Percentiles rank a stretch among this genome's conserved stretches.
Conservation (phyloP, 1,139 yeast species). For the Debaryomyces sp. region DNA sequence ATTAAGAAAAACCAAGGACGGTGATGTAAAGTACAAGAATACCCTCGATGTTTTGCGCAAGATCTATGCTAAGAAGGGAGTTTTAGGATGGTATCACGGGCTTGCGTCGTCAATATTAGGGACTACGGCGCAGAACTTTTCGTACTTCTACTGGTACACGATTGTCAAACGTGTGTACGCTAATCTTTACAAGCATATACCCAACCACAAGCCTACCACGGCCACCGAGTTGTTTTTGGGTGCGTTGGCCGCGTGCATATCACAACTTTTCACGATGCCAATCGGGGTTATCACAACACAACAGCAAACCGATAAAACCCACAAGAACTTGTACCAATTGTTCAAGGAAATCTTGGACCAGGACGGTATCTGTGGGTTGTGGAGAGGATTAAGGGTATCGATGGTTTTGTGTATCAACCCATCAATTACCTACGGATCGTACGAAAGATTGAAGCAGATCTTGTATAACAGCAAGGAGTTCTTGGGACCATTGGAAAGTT, state of each 20-base stretch:
- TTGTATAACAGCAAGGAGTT: slow-evolving; percentile 49
- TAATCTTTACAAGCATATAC: slow-evolving; percentile 39
- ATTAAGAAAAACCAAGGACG: slow-evolving; percentile 20
- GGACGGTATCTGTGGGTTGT: slow-evolving; percentile 72
- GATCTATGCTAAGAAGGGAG: slow-evolving; percentile 61
- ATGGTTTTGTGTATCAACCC: slow-evolving; percentile 81
- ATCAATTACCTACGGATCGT: slow-evolving; percentile 84
- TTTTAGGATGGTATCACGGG: slow-evolving; percentile 78
- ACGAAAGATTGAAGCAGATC: slow-evolving; percentile 65
- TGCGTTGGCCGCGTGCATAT: slow-evolving; percentile 82
- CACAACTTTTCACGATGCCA: slow-evolving; percentile 83
- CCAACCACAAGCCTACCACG: slow-evolving; percentile 53
- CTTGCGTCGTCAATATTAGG: slow-evolving; percentile 70
- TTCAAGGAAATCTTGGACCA: slow-evolving; percentile 61
- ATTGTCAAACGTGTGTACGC: slow-evolving; percentile 64
- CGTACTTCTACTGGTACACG: slow-evolving; percentile 88
- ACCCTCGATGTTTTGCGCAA: slow-evolving; percentile 64
- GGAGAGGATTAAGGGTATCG: slow-evolving; percentile 86
- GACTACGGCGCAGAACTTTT: slow-evolving; percentile 78
- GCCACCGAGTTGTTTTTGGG: slow-evolving; percentile 77
- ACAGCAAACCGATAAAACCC: slow-evolving; percentile 66
- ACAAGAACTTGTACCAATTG: slow-evolving; percentile 47
- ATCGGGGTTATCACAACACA: slow-evolving; percentile 81
- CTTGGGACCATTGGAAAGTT: slow-evolving; percentile 68
- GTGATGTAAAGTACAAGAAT: slow-evolving; percentile 45